Evolutionary conservation across 768 basidiomycete genomes (phyloP), one percentile per base, ranked within the genome.

Genomic region (Hericium rajendrae): DNA sequence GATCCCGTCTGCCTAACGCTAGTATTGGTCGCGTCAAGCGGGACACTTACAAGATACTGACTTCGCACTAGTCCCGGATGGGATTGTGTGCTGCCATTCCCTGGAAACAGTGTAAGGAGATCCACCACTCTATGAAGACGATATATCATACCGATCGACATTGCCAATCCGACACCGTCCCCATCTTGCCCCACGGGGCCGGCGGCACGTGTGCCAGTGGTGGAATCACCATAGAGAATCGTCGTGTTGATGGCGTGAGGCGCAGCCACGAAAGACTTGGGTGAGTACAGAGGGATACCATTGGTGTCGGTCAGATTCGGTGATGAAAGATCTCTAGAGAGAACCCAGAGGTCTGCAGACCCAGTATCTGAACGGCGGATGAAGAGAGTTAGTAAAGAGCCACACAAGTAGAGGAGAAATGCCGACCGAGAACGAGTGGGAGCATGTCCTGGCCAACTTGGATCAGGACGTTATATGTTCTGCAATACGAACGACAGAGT

Each of bases 321-420:
- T 10, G 68, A 69, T 66, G 85, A 89, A 0, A 75, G 70, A 52
- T 46, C 16, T 46, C 82, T 76, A 0, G 85, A 85, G 26, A 84
- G 68, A 10, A 85, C 76, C 88, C 88, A 91, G 5, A 89, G 67
- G 64, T 91, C 88, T 4, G 88, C 83, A 2, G 88, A 90, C 48
- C 88, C 88, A 2, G 86, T 88, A 60, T 90, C 88, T 86, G 53
- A 32, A 26, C 26, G 26, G 26, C 26, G 26, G 26, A 2, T 12
- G 24, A 43, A 9, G 9, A 6, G 12, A 18, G 46, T 52, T 13
- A 48, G 2, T 6, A 11, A 5, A 16, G 2, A 11, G 2, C 6
- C 51, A 11, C 1, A 2, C 5, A 32, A 13, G 40, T 24, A n/a
- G 9, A 51, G 38, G 53, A 11, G 15, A 55, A 26, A 24, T 10